A percentile compares a stretch with the other conserved stretches of the same genome.
phyloP scores from a whole-genome alignment of 345 rosid species.

The Noccaea caerulescens region DNA sequence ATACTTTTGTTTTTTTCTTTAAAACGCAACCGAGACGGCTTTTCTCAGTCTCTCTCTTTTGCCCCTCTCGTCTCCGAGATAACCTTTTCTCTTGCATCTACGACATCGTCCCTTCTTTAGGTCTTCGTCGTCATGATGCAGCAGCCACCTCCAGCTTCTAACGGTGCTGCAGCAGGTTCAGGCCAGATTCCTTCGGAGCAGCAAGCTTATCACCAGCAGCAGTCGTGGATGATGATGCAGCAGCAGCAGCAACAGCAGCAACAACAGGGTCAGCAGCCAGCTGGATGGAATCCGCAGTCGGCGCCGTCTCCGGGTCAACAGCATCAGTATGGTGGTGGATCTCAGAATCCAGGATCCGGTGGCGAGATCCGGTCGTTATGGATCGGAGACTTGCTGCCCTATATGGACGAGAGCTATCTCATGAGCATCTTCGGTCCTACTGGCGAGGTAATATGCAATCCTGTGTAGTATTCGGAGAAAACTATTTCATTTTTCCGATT shows the following conservation, averaged over 20 bases:
- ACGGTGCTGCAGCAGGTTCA: conserved; percentile 45
- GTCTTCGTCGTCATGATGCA: conserved; percentile 67
- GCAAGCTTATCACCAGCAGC: conserved; percentile 50
- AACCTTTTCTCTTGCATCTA: conserved; percentile 5
- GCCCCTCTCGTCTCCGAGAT: conserved; percentile 26
- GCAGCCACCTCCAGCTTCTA: conserved; percentile 66
- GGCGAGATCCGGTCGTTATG: conserved; percentile 78
- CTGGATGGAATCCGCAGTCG: conserved; percentile 80
- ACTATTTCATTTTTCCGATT: not conserved
- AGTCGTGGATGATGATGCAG: conserved; percentile 66
- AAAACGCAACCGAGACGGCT: conserved; percentile 1
- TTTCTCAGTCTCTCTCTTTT: not conserved
- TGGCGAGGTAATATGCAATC: conserved; percentile 62
- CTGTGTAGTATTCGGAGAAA: not conserved
- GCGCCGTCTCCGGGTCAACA: conserved; percentile 65
- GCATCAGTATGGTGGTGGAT: conserved; percentile 50
- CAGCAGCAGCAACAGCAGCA: conserved; percentile 61
- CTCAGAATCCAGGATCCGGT: conserved; percentile 41
- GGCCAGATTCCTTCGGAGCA: conserved; percentile 48
- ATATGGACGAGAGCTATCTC: conserved; percentile 95
- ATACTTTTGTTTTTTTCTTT: not conserved
- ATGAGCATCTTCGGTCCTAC: conserved; percentile 54
- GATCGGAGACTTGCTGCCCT: conserved; percentile 90
- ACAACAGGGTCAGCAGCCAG: conserved; percentile 67
- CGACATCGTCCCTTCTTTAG: conserved; percentile 22